Evolutionary conservation across 768 basidiomycete species (phyloP).

Genomic region (Candolleomyces efflorescens): DNA sequence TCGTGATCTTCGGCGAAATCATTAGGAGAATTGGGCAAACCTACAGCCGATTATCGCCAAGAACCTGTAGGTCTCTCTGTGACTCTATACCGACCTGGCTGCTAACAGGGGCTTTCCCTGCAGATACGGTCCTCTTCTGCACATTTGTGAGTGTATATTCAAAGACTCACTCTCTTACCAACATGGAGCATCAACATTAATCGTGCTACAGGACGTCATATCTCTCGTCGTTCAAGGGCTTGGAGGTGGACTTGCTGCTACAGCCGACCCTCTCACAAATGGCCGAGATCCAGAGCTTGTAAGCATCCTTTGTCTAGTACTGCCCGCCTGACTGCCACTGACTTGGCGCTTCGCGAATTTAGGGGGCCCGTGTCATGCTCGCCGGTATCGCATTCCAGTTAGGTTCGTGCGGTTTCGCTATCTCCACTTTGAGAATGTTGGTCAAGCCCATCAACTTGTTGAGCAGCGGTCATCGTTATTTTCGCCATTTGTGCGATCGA

Average conservation of each 20-base stretch:
- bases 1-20: slow-evolving; percentile 47
- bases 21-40: slow-evolving; percentile 37
- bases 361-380: slow-evolving; percentile 49
- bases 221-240: slow-evolving; percentile 52
- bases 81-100: not conserved
- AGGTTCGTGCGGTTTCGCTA: slow-evolving; percentile 19
- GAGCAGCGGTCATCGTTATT: not conserved
- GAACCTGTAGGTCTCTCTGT: slow-evolving; percentile 28
- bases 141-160: slow-evolving; percentile 28
- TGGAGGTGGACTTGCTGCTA: slow-evolving; percentile 48
- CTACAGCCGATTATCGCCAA: slow-evolving; percentile 47
- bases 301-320: not conserved
- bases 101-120: not conserved
- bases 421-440: not conserved
- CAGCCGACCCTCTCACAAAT: slow-evolving; percentile 12
- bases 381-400: slow-evolving; percentile 62
- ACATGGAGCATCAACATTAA: not conserved
- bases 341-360: not conserved
- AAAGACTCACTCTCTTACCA: no score
- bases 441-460: not conserved
- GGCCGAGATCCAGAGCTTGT: slow-evolving; percentile 12
- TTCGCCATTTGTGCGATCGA: not conserved
- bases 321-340: not conserved
- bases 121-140: slow-evolving; percentile 42
- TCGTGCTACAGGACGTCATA: slow-evolving; percentile 34